Conservation (phyloP, 1,284 basidiomycete species). For the Moniliophthora roreri region DNA sequence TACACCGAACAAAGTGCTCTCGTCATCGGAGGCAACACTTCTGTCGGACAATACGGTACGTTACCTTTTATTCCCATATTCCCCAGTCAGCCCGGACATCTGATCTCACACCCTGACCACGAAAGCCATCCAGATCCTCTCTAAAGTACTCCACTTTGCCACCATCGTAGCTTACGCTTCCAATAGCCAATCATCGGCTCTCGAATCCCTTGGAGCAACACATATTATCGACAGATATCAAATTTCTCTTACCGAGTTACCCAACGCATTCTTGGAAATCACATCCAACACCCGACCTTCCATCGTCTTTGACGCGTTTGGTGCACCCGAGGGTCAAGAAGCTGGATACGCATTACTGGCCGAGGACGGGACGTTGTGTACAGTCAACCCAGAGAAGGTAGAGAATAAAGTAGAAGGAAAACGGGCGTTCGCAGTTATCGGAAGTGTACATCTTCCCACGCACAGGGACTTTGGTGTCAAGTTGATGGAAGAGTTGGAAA, state of each 20-base stretch:
- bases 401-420: conserved; percentile 5
- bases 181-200: background rate
- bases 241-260: background rate
- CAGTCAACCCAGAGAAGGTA: conserved; percentile 13
- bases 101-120: background rate
- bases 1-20: conserved; percentile 6
- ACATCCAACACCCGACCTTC: background rate
- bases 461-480: conserved; percentile 8
- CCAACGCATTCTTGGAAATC: background rate
- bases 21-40: conserved; percentile 11
- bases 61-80: background rate
- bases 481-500: conserved; percentile 14
- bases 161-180: conserved; percentile 7
- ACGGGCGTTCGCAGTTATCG: background rate
- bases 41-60: conserved; percentile 15
- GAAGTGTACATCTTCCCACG: background rate
- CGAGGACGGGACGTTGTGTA: conserved; percentile 11
- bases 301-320: conserved; percentile 5
- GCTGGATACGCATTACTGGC: conserved; percentile 16
- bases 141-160: conserved; percentile 2
- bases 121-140: conserved; percentile 7
- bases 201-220: conserved; percentile 10
- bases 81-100: too few species aligned
- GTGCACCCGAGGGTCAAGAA: conserved; percentile 14
- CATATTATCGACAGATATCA: conserved; percentile 4